Evolutionary conservation across 1,284 basidiomycete genomes (phyloP), one percentile per base, ranked within the genome.

Genomic region (Moesziomyces sp.): DNA sequence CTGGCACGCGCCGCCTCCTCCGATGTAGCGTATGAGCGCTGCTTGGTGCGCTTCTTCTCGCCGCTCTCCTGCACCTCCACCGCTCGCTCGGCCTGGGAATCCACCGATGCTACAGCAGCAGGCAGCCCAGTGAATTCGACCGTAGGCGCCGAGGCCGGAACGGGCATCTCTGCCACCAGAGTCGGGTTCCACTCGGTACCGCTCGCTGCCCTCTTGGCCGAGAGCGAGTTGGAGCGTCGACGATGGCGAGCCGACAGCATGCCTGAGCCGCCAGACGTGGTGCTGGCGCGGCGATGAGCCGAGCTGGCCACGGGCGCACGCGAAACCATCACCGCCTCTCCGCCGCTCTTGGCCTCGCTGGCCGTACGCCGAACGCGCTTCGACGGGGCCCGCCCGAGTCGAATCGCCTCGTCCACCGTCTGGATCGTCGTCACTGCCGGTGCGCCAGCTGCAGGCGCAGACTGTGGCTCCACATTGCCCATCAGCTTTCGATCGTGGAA

Each of bases 1-100:
- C 59, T 72, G 30, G 76, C 76, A n/a, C 52, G 48, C 9, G 60
- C 69, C 21, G 76, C 76, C 44, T 78, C 76, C 52, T 78, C 76
- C 6, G 66, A 69, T 3, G 75, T 77, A 3, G 73, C 68, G 40
- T 60, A 75, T 11, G 60, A 61, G 21, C 61, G 66, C 26, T 47
- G 50, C 55, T 59, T 58, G 9, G 56, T 44, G 14, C 26, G 47
- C 51, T 58, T 52, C 23, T 52, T 62, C 46, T n/a, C 51, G 45
- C 46, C 50, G 14, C 46, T 28, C 16, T 35, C 44, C 16, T 38
- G 35, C 35, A 38, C 35, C 35, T 14, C 35, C 35, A 13, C 35
- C 2, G 14, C 14, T 38, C 16, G 35, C 35, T 38, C 35, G 35
- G 35, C 14, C 16, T 38, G 35, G 10, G 35, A 38, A 5, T 38